Base-by-base conservation (phyloP, 1,284 basidiomycete genomes). In the Ustilago hordei region DNA sequence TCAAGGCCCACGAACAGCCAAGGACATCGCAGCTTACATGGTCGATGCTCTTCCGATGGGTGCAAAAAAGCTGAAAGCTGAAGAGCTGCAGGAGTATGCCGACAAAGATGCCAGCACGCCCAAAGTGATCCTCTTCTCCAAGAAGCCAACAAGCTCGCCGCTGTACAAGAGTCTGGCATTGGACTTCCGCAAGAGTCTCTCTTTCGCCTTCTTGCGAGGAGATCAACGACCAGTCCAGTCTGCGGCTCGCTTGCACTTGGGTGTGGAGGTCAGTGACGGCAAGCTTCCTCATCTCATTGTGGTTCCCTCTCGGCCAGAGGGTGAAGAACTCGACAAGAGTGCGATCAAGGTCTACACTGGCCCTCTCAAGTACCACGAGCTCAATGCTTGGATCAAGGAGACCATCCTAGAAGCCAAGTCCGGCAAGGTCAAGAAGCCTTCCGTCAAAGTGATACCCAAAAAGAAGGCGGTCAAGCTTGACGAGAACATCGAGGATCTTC, bases 1-100 rank as follows among this genome's bases (percentile, higher is more conserved):
- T 84, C 89, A 92, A 2, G 89, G 90, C 38, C 91, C 95, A 74
- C 90, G 95, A 57, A 91, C 91, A 39, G 90, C 92, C 1, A 91
- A 89, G 58, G 90, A 90, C 2, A 88, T 98, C 79, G 92, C 91
- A 82, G 91, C 93, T 81, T 95, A 91, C 87, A 93, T 91, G 1
- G 90, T 91, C 34, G 89, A 90, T 19, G 89, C 92, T 60, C 90
- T 97, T 15, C 93, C 95, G 57, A 90, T 90, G 60, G 84, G 87
- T 23, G 88, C 88, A 68, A 92, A 91, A 86, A 88, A 95, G 65
- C 88, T 91, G 73, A 88, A 90, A 41, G 84, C 89, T 2, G 88
- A 89, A 15, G 90, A 92, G 48, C 65, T 85, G 41, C 61, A 68
- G 35, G 41, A 64, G 17, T 85, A 68, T 52, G 61, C 78, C 3